Evolutionary conservation across 768 basidiomycete species (phyloP), one percentile per base, ranked within the genome.

Genomic region (Strobilomyces echinocephalus): DNA sequence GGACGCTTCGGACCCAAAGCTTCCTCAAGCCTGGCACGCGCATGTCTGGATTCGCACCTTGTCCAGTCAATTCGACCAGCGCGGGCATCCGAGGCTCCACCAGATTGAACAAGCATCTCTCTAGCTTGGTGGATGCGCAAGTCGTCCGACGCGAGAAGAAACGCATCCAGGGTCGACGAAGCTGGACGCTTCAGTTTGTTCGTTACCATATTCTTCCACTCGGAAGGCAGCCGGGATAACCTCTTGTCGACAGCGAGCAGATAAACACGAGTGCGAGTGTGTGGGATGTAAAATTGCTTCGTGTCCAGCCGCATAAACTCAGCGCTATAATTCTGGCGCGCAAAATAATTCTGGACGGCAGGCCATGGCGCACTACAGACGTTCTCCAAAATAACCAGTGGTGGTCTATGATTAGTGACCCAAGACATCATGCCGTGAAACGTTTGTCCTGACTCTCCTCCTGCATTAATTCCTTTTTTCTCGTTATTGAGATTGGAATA

Each of bases 401-500:
- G 87, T 1, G 95, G 94, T 20, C 87, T 81, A 69, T 95, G 90
- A 36, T 84, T 86, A 46, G 76, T 79, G 41, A 97, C 88, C 91
- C 92, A 97, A 30, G 81, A 80, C 79, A 95, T 83, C 95, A 97
- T 97, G 9, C 95, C 95, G 40, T 85, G 81, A 69, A 97, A 97
- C 0, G 95, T 97, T 35, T 88, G 79, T 8, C 95, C 93, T 14
- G 93, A 95, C 70, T 97, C 95, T 43, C 95, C 95, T 53, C 88
- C 85, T 7, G 79, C 91, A 44, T 91, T 84, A 30, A 97, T 90
- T 33, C 83, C 86, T 68, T 97, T 91, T 67, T 91, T 91, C 65
- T 90, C 81, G 60, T 88, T 93, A 69, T 97, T 97, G 53, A 97
- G 79, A 63, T 87, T 91, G n/a, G 95, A 97, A 61, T 95, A 97